Evolutionary conservation across 2,329 filamentous ascomycete genomes (phyloP), one percentile per base, ranked within the genome.

Genomic region (Beauveria pseudobassiana): DNA sequence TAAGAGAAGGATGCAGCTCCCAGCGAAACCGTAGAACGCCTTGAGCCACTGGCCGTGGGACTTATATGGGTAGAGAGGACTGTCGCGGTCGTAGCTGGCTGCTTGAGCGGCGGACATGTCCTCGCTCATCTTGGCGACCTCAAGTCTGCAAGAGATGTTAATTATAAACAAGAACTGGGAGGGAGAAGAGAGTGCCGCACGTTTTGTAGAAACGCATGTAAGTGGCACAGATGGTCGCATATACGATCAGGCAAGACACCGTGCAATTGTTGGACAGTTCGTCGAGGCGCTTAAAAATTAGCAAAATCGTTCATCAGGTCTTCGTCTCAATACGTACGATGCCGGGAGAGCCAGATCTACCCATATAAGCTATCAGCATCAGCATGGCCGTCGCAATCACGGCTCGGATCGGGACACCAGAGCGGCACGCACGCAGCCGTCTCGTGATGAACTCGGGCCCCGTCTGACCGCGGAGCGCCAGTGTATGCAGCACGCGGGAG

Each of bases 371-470:
- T 18, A 77, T 64, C 51, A 77, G 64, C 71, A 74, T 74, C 62
- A 77, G 64, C n/a, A 64, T 64, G 16, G 68, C 72, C 16, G 75
- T 77, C n/a, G 68, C 73, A n/a, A 76, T 62, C 4, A 77, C 73
- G 1, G 75, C 71, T 62, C 75, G 67, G 8, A 75, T 65, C 1
- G 75, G 75, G 6, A 77, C 75, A 10, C 75, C 75, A 1, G 69
- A 71, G 34, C 72, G 69, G 59, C 73, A 75, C 51, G 71, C 67
- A 45, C 71, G 68, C 43, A 76, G 61, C 46, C 75, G 68, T 48
- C 69, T 66, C 5, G 75, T 75, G 62, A 77, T 76, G 58, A 74
- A 77, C 58, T 76, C 75, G 2, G 74, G 74, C 6, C 74, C 73
- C 0, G 73, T 74, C 63, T 75, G 73, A 12, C 72, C 73, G 20